phyloP scores from a whole-genome alignment of 2,329 filamentous ascomycete genomes.

The Scortechinia acanthostroma region DNA sequence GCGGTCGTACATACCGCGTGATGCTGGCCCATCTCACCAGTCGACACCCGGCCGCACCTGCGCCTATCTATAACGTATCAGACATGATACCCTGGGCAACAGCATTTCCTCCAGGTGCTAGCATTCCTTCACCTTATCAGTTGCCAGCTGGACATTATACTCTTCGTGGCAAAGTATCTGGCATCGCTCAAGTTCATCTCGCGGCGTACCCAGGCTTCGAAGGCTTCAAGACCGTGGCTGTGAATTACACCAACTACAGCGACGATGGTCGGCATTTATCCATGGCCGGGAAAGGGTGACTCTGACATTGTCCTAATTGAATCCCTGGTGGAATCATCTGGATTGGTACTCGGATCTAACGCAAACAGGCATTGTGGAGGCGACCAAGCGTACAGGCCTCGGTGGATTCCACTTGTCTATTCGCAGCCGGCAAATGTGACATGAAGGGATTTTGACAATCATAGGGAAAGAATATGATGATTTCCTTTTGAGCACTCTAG shows the following conservation, averaged over 20 bases:
- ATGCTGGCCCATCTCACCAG: conserved; percentile 29
- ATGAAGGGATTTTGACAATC: conserved; percentile 9
- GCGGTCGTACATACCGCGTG: conserved; percentile 24
- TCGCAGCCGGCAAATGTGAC: conserved; percentile 25
- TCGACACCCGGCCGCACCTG: conserved; percentile 14
- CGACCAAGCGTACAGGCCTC: conserved; percentile 26
- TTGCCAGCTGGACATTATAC: conserved; percentile 8
- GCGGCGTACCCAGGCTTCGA: conserved; percentile 5
- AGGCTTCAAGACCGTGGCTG: conserved; percentile 2
- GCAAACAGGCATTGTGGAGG: conserved; percentile 16
- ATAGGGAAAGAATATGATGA: too few species aligned
- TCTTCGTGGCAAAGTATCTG: conserved; percentile 7
- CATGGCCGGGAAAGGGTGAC: conserved; percentile 20
- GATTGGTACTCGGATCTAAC: conserved; percentile 28
- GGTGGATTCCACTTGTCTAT: conserved; percentile 27
- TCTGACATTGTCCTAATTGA: conserved; percentile 9
- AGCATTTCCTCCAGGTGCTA: conserved; percentile 14
- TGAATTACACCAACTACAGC: neutral
- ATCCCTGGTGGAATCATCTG: conserved; percentile 14
- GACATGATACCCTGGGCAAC: conserved; percentile 22
- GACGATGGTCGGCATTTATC: neutral
- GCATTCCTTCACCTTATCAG: neutral
- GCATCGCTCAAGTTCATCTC: conserved; percentile 11
- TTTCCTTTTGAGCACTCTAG: too few species aligned
- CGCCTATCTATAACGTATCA: conserved; percentile 13